Evolutionary conservation across 805 yeast genomes (phyloP), one percentile per base, ranked within the genome.

Genomic region (Sugiyamaella lignohabitans): DNA sequence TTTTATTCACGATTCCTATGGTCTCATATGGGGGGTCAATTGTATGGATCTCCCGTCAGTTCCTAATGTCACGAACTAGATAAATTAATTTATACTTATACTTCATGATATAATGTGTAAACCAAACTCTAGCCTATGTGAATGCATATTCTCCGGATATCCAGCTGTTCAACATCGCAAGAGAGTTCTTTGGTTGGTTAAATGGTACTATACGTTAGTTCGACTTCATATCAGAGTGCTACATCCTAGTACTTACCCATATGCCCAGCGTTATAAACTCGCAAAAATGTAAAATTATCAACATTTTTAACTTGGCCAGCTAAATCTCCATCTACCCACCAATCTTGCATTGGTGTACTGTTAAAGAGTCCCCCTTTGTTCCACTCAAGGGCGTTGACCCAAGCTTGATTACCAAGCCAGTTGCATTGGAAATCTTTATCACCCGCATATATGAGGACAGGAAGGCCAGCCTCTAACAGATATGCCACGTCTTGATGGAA

Each of bases 371-470:
- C 74, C 37, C 72, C 67, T 35, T 76, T 76, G 22, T 73, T 64
- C 85, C 87, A 84, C 59, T 84, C 84, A 46, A 87, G 73, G 40
- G 69, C 76, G 22, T 59, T 47, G 32, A 89, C 73, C 95, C 96
- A 86, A 11, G 84, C 93, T 60, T 79, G 77, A 66, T 88, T 88
- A 54, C 97, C 98, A 60, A 91, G 75, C 96, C 96, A 89, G 72
- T 91, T 89, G 71, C 97, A 89, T 62, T 88, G 89, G 67, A 82
- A 89, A 67, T 89, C 98, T 69, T 87, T 87, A 70, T 89, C 96
- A 62, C 98, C 98, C 11, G 96, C 96, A 59, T 89, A 91, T 52
- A 91, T 75, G 63, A 91, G 74, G 20, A 88, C 89, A 2, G 96
- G 96, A 42, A 89, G 59, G 10, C 74, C 83, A 19, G 74, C 64